Percentiles rank a stretch among this genome's conserved stretches.
Conservation (phyloP, 805 yeast species). For the Yamadazyma akitaensis region DNA sequence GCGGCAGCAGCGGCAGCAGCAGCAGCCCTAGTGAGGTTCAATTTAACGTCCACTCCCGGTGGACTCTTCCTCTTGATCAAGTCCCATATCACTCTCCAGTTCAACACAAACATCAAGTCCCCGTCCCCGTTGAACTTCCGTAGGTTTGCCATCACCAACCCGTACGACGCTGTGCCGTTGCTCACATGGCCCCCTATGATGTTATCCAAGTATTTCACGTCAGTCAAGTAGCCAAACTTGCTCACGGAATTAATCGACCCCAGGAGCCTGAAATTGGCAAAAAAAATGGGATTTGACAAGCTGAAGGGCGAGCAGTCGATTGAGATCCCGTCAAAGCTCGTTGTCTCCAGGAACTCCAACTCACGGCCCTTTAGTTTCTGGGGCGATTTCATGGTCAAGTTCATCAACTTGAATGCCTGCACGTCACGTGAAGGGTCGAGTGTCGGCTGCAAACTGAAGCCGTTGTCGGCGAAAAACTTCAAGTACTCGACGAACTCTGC, state of each 20-base stretch:
- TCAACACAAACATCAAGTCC: constrained; percentile 32
- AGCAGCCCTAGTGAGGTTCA: too few relatives aligned
- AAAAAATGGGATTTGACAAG: constrained; percentile 29
- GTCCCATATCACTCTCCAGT: constrained; percentile 23
- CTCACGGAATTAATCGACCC: constrained; percentile 25
- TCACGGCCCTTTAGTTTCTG: not conserved
- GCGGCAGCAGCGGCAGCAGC: not conserved
- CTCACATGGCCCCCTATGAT: constrained; percentile 40
- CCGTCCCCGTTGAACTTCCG: constrained; percentile 45
- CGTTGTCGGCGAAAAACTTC: constrained; percentile 18
- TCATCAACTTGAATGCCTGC: not conserved
- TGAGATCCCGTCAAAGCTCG: constrained; percentile 8
- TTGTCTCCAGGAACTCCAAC: constrained; percentile 4
- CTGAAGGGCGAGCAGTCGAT: constrained; percentile 26
- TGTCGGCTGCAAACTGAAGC: constrained; percentile 23
- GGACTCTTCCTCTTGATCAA: not conserved
- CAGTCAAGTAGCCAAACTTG: constrained; percentile 28
- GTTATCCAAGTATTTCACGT: constrained; percentile 43
- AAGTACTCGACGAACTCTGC: constrained; percentile 9
- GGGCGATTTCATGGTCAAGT: not conserved
- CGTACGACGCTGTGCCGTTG: constrained; percentile 20
- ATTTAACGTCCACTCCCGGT: too few relatives aligned
- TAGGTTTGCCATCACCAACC: constrained; percentile 38
- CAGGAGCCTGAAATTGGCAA: constrained; percentile 20
- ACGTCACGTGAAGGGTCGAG: constrained; percentile 9